phyloP scores from a whole-genome alignment of 805 yeast species.

The Blastobotrys parvus region DNA sequence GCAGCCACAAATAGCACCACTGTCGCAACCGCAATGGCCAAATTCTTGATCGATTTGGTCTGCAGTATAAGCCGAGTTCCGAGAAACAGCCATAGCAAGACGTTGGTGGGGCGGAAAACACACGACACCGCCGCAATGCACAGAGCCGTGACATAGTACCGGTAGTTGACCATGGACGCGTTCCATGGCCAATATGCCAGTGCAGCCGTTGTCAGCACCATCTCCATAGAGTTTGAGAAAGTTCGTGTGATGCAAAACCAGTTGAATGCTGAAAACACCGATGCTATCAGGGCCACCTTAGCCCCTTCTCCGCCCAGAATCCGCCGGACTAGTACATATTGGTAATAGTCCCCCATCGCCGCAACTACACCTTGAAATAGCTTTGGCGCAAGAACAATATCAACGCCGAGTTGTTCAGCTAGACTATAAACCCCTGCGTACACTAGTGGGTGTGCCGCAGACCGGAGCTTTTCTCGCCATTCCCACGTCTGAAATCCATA shows the following conservation, averaged over 20 bases:
- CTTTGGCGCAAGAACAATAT: slow-evolving; percentile 48
- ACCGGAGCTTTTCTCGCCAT: slow-evolving; percentile 69
- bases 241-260: slow-evolving; percentile 77
- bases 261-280: slow-evolving; percentile 65
- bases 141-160: slow-evolving; percentile 32
- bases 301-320: slow-evolving; percentile 19
- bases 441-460: slow-evolving; percentile 70
- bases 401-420: slow-evolving; percentile 28
- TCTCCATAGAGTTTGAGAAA: slow-evolving; percentile 78
- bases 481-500: slow-evolving; percentile 93
- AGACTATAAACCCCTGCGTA: slow-evolving; percentile 42
- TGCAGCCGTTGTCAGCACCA: slow-evolving; percentile 58
- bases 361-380: slow-evolving; percentile 61
- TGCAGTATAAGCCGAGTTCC: slow-evolving; percentile 33
- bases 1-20: slow-evolving; percentile 27
- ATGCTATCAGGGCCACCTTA: slow-evolving; percentile 36
- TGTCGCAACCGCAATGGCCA: slow-evolving; percentile 19
- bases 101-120: slow-evolving; percentile 78
- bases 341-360: slow-evolving; percentile 58
- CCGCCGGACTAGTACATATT: slow-evolving; percentile 40
- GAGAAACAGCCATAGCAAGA: slow-evolving; percentile 60
- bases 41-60: slow-evolving; percentile 12
- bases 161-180: slow-evolving; percentile 15
- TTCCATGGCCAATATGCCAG: slow-evolving; percentile 66
- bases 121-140: slow-evolving; percentile 53